phyloP scores from a whole-genome alignment of 2,329 filamentous ascomycete genomes.

The Fusarium sp. region DNA sequence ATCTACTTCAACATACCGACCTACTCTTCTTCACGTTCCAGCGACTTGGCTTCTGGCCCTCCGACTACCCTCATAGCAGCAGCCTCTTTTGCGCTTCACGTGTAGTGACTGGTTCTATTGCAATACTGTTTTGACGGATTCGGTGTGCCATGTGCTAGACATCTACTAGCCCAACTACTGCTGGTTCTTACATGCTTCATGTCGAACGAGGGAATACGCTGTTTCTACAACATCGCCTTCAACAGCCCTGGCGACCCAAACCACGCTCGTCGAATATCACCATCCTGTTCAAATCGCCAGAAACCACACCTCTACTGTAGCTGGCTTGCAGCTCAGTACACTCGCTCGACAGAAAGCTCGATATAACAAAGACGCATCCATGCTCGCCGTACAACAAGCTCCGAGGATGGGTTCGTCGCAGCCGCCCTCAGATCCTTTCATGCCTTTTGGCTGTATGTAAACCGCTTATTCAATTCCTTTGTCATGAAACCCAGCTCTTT shows the following conservation, averaged over 20 bases:
- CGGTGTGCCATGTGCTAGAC: conserved; percentile 17
- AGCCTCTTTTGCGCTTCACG: conserved; percentile 6
- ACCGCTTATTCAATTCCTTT: not conserved
- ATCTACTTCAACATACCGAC: conserved; percentile 15
- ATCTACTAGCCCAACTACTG: conserved; percentile 1
- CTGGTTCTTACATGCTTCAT: conserved; percentile 18
- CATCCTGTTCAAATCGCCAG: conserved; percentile 8
- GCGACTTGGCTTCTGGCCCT: conserved; percentile 5
- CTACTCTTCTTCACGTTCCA: conserved; percentile 7
- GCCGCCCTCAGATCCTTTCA: conserved; percentile 65
- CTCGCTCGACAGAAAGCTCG: conserved; percentile 20
- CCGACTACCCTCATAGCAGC: not conserved
- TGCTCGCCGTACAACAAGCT: conserved; percentile 69
- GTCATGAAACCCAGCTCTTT: not conserved
- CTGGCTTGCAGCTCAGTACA: conserved; percentile 17
- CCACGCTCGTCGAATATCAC: conserved; percentile 6
- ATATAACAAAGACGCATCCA: conserved; percentile 60
- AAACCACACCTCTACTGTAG: conserved; percentile 11
- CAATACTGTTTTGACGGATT: not conserved
- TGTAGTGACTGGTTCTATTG: conserved; percentile 4
- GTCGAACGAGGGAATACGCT: conserved; percentile 12
- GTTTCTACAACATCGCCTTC: not conserved
- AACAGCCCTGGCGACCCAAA: not conserved
- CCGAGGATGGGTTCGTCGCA: conserved; percentile 73
- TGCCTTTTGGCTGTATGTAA: conserved; percentile 78